Conservation (phyloP, 257 asterid species). For the Cruciata laevipes region DNA sequence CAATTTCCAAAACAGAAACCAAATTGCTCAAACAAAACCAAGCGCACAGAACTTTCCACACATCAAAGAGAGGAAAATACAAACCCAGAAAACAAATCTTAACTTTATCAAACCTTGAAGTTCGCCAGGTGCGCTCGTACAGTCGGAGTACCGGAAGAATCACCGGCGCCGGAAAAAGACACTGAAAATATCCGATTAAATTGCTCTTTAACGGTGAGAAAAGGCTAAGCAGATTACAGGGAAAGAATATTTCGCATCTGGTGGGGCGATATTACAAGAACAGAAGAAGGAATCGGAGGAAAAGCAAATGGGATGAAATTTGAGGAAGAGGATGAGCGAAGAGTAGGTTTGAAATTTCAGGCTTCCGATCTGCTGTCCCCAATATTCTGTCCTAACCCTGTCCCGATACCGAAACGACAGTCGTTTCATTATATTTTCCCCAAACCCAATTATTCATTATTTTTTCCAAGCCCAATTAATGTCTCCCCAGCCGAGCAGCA, state of each 20-base stretch:
- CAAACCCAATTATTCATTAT: too few relatives aligned
- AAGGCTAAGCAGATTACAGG: neutral
- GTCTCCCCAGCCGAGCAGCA: too few relatives aligned
- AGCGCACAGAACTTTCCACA: neutral
- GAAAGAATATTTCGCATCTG: neutral
- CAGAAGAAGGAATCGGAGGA: neutral
- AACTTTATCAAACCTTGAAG: conserved; percentile 8
- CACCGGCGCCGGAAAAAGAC: neutral
- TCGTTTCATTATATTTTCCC: too few relatives aligned
- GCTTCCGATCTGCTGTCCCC: too few relatives aligned
- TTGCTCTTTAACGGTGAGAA: neutral
- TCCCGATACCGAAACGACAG: too few relatives aligned
- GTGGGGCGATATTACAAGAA: neutral
- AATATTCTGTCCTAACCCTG: too few relatives aligned
- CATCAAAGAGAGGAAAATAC: neutral
- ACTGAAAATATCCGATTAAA: conserved; percentile 2
- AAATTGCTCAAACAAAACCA: neutral
- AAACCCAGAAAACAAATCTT: neutral
- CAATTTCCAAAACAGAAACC: neutral
- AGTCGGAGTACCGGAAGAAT: neutral
- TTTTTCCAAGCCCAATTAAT: too few relatives aligned
- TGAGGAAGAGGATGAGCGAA: neutral
- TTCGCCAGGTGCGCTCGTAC: neutral
- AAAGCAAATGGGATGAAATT: neutral
- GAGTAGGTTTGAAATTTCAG: too few relatives aligned